phyloP scores from a whole-genome alignment of 495 filamentous ascomycete species.

The Choiromyces venosus region DNA sequence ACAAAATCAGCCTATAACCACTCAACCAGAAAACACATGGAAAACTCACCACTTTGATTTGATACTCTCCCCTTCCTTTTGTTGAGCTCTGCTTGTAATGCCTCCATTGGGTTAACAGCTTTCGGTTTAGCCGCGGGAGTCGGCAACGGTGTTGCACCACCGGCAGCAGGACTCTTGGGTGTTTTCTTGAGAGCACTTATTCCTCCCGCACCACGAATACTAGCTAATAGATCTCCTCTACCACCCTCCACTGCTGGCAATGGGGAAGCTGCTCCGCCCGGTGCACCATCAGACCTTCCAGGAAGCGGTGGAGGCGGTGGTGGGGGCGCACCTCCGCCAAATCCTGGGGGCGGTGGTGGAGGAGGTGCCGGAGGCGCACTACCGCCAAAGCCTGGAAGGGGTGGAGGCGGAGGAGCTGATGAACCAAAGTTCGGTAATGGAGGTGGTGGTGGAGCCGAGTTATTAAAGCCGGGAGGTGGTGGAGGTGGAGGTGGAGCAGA shows the following conservation, averaged over 20 bases:
- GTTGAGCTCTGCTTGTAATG: slow-evolving; percentile 31
- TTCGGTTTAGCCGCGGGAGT: slow-evolving; percentile 6
- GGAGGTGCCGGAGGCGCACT: slow-evolving; percentile 51
- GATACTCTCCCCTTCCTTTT: slow-evolving; percentile 37
- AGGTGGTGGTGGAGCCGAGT: slow-evolving; percentile 26
- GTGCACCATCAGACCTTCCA: slow-evolving; percentile 57
- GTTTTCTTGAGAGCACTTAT: slow-evolving; percentile 65
- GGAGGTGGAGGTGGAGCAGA: slow-evolving; percentile 41
- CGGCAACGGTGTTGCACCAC: slow-evolving; percentile 7
- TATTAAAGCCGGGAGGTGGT: slow-evolving; percentile 13
- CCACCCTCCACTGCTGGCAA: slow-evolving; percentile 46
- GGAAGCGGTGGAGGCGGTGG: slow-evolving; percentile 65
- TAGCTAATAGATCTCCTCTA: slow-evolving; percentile 63
- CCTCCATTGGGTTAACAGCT: slow-evolving; percentile 31
- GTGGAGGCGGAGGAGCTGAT: slow-evolving; percentile 39
- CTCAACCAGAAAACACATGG: background rate
- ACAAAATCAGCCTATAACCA: background rate
- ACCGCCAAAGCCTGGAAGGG: slow-evolving; percentile 34
- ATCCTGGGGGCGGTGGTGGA: slow-evolving; percentile 46
- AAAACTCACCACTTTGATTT: slow-evolving; percentile 32
- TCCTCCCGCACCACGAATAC: slow-evolving; percentile 74
- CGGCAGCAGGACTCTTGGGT: slow-evolving; percentile 24
- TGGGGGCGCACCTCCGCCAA: slow-evolving; percentile 49
- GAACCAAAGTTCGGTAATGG: slow-evolving; percentile 1
- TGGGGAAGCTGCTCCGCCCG: slow-evolving; percentile 53